Base-by-base conservation (phyloP, 2,329 filamentous ascomycete species). In the Stagonosporopsis cucurbitacearum region DNA sequence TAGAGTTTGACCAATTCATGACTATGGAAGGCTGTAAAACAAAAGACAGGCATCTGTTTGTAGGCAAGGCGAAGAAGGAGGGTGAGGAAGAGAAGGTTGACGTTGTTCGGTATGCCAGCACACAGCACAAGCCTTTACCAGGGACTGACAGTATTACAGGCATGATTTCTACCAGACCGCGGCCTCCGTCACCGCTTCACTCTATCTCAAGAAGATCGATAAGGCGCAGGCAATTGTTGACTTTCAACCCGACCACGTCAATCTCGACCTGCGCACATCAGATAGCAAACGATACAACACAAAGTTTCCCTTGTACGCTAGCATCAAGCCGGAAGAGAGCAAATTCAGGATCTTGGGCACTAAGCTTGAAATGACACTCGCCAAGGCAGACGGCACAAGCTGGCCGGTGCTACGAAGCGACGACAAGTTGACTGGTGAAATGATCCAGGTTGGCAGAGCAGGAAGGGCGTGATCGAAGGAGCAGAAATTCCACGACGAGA, bases 1-100 rank as follows among this genome's bases (percentile, higher is more conserved):
- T 99, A 56, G 95, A 99, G 73, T 99, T 99, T 76, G 93, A 99
- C 75, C 89, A 98, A 77, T 99, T 99, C 78, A 88, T 99, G 88
- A 95, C 91, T 77, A 94, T 99, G 57, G 87, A 90, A 67, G 95
- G 95, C 1, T 99, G 95, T 79, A 87, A 87, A 74, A 92, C 89
- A 39, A 95, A 93, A 77, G 80, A 82, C 39, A 82, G 84, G 57
- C 95, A 99, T 80, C 77, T 96, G 63, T 99, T 97, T 70, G 83
- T 98, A 30, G 90, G 90, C 4, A 89, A 84, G 63, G 91, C 86
- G 6, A 91, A 91, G 77, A 90, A 91, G 76, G 81, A 81, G 59
- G 72, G 73, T 64, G 78, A 74, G 1, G 91, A 96, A 77, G 92
- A 96, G 78, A 81, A 89, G 67, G 77, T 96, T 36, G 86, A 92